Percentiles rank a stretch among this genome's conserved stretches.
Evolutionary conservation across 106 monocot species (phyloP).

Genomic region (Chionographis japonica): DNA sequence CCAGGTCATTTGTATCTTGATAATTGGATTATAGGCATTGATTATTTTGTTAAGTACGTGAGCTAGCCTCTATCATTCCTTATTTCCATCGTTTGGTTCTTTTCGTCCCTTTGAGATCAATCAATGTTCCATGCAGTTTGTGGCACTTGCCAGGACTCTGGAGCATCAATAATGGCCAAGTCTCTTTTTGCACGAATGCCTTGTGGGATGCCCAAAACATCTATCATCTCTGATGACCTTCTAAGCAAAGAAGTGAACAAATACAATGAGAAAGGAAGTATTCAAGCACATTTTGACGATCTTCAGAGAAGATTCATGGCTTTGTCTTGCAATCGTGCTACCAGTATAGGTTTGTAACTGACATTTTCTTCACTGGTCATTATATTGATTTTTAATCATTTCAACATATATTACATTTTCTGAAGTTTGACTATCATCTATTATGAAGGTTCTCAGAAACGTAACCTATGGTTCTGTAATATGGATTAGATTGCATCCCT

Average conservation of each 20-base stretch:
- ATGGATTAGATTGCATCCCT: no score
- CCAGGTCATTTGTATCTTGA: not conserved
- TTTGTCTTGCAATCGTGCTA: constrained; percentile 16
- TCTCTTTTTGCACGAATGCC: constrained; percentile 61
- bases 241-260: constrained; percentile 14
- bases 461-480: no score
- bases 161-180: constrained; percentile 66
- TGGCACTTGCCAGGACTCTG: constrained; percentile 22
- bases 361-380: not conserved
- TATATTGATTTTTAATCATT: no score
- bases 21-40: not conserved
- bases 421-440: no score
- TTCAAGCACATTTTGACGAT: constrained; percentile 29
- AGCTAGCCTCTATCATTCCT: not conserved
- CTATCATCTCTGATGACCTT: constrained; percentile 12
- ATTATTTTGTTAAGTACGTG: not conserved
- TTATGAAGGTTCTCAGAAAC: no score
- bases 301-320: constrained; percentile 34
- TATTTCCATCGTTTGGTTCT: not conserved
- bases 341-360: constrained; percentile 54
- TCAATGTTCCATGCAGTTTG: constrained; percentile 34
- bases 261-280: constrained; percentile 32
- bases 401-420: no score
- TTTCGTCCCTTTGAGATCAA: constrained; percentile 1
- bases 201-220: constrained; percentile 14